Evolutionary conservation across 169 alveolate species (phyloP), one percentile per base, ranked within the genome.

Genomic region (Cryptosporidium ryanae): DNA sequence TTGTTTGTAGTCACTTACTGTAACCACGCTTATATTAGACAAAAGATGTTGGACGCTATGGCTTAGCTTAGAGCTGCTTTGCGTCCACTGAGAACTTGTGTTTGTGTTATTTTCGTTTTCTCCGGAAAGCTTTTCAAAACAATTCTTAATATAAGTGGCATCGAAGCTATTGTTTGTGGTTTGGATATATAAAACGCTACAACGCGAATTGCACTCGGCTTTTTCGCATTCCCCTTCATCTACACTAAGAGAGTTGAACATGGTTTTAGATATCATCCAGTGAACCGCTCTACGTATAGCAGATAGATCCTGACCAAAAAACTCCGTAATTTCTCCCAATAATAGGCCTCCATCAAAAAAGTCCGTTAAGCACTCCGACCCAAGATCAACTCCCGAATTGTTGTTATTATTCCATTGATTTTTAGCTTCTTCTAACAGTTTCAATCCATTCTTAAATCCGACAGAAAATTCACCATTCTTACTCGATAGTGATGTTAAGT

Each of bases 291-390:
- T 55, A 34, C 87, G 29, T 12, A 76, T 76, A 8, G 63, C 49
- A 1, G 68, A 49, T 54, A 76, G 44, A 61, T 76, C 71, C 17
- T 55, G 87, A 12, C 87, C 87, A 76, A 76, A 76, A 15, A 76
- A 34, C 44, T 76, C 87, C n/a, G 59, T 76, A 4, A 65, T 61
- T 59, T 76, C 87, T 1, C 87, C 87, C 0, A 38, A 25, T 10
- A 76, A 48, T 13, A 76, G 21, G 4, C 87, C 87, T n/a, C 87
- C 87, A 48, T 76, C 87, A 57, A 76, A 76, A 59, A 76, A 76
- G 59, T 76, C 49, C 68, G 43, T 76, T 13, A 76, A 43, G 12
- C 18, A 17, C 2, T 76, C 87, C 6, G 68, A 55, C 15, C 87
- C 87, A 8, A 76, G 64, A 32, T 76, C 43, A 27, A 76, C 63